Conservation (phyloP, 2,329 filamentous ascomycete species). For the Kalaharituber pfeilii region DNA sequence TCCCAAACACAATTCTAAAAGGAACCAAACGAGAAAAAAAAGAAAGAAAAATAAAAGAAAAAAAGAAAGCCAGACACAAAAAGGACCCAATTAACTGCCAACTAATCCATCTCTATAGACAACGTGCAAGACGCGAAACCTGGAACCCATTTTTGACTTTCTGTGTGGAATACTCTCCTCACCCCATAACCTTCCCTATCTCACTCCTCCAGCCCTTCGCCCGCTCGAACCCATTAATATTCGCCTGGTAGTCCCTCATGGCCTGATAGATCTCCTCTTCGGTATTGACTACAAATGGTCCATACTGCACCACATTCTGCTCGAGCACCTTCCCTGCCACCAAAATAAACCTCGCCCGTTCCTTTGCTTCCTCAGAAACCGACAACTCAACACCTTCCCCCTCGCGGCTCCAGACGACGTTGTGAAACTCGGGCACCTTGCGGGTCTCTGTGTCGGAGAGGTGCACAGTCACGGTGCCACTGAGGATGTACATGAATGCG, state of each 20-base stretch:
- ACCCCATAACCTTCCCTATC: constrained; percentile 39
- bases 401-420: constrained; percentile 66
- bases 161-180: too few species aligned
- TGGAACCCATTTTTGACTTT: too few species aligned
- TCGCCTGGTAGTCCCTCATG: constrained; percentile 54
- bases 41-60: too few species aligned
- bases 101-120: too few species aligned
- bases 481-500: constrained; percentile 72
- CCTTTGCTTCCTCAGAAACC: constrained; percentile 47
- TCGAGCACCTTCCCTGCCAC: constrained; percentile 65
- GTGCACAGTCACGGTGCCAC: constrained; percentile 47
- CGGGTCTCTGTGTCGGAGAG: constrained; percentile 32
- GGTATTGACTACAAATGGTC: constrained; percentile 62
- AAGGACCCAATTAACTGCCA: too few species aligned
- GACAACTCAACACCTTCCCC: constrained; percentile 60
- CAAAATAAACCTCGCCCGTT: constrained; percentile 45
- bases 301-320: constrained; percentile 67
- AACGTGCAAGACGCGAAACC: too few species aligned
- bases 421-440: constrained; percentile 56
- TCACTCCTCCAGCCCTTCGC: constrained; percentile 65
- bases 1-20: too few species aligned
- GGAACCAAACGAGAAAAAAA: too few species aligned
- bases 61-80: too few species aligned
- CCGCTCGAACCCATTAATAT: constrained; percentile 62
- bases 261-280: constrained; percentile 60